Base-by-base conservation (phyloP, 345 rosid genomes). In the Boechera retrofracta region DNA sequence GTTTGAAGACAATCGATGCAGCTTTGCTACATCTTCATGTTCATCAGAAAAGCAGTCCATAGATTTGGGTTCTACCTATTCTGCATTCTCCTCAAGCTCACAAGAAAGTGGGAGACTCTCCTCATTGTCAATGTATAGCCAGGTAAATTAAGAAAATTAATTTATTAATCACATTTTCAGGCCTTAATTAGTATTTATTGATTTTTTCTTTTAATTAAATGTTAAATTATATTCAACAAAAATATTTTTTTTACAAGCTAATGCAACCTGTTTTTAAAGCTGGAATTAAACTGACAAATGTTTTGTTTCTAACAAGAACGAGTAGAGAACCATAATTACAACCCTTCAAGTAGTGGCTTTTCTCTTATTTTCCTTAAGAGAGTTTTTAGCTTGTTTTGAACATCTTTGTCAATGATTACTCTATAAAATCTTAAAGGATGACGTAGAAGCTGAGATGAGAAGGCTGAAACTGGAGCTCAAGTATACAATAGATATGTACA, bases 391-490 rank as follows among this genome's bases (percentile, higher is more conserved):
- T 21, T 21, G 24, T 21, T 21, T 21, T 21, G 24, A 21, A 21
- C 24, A 21, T 21, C 24, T 18, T 18, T 21, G 24, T 21, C 24
- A 21, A 21, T 21, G 24, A 21, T 36, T 36, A 42, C 42, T 52
- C 32, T 52, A 35, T 15, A 32, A 18, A 38, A 29, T 28, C 6
- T 63, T 59, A 54, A 51, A 81, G 86, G 84, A 84, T 1, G 84
- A 73, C 5, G 32, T 80, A 65, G 86, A 86, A 78, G 58, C 77
- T 5, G 84, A 86, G 67, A 78, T 84, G 86, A 80, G 44, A 62
- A 78, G 64, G 55, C 18, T 78, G 7, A 66, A 62, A 70, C 16
- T 53, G 36, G 85, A 82, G 78, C 80, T 82, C 36, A 79, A 67
- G 63, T 31, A 67, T 70, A 82, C 85, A 32, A 82, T 82, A 78